Evolutionary conservation across 192 early-diverging fungal genomes (phyloP).

Genomic region (Borealophlyctis nickersoniae): DNA sequence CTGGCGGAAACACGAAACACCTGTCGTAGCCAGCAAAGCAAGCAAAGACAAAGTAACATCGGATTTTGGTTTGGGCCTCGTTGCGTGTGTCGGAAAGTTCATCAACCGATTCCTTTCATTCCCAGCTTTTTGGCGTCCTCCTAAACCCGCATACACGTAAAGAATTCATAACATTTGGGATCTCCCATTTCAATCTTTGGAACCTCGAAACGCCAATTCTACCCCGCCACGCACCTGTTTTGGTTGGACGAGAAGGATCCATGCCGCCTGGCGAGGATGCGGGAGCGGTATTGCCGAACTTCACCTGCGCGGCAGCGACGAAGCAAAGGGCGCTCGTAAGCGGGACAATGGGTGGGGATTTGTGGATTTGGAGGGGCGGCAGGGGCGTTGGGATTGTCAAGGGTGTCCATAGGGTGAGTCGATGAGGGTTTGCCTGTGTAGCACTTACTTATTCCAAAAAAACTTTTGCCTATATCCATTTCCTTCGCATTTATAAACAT

Average conservation of each 20-base stretch:
- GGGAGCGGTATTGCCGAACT: not conserved
- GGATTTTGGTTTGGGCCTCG: too few relatives aligned
- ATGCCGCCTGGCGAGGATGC: not conserved
- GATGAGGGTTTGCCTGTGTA: not conserved
- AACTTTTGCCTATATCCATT: not conserved
- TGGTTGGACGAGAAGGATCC: conserved; percentile 3
- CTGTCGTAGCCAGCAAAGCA: conserved; percentile 3
- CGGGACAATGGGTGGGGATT: conserved; percentile 20
- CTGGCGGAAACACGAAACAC: conserved; percentile 14
- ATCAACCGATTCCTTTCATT: too few relatives aligned
- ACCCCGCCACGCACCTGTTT: conserved; percentile 12
- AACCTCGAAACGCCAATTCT: not conserved
- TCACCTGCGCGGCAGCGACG: conserved; percentile 16
- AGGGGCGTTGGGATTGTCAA: not conserved
- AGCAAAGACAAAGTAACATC: too few relatives aligned
- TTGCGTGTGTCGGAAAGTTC: too few relatives aligned
- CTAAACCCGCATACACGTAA: conserved; percentile 4
- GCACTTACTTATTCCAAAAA: not conserved
- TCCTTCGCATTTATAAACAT: not conserved
- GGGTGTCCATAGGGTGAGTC: conserved; percentile 20
- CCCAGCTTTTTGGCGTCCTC: not conserved
- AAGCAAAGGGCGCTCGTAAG: conserved; percentile 16
- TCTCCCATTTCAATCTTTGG: not conserved
- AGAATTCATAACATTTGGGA: conserved; percentile 3
- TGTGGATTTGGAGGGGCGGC: conserved; percentile 24